Evolutionary conservation across 257 asterid genomes (phyloP).

Genomic region (Verbena officinalis): DNA sequence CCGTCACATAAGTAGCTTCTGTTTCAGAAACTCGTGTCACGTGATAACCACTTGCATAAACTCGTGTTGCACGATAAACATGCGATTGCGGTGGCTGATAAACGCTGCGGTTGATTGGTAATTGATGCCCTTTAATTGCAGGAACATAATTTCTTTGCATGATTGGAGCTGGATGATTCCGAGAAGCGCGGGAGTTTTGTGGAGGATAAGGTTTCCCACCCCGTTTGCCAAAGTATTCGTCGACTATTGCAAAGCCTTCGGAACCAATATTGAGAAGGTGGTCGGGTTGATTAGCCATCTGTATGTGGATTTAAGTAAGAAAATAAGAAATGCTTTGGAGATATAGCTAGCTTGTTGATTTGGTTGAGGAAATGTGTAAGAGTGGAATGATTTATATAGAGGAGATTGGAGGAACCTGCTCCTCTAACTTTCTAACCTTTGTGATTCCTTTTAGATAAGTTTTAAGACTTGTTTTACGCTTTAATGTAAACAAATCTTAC

Average conservation of each 20-base stretch:
- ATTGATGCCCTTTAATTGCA: conserved; percentile 18
- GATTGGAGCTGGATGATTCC: background rate
- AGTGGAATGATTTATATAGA: conserved; percentile 22
- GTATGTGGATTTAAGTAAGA: background rate
- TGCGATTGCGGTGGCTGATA: conserved; percentile 31
- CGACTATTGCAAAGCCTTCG: conserved; percentile 42
- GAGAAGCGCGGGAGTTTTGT: conserved; percentile 20
- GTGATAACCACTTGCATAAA: too few species aligned
- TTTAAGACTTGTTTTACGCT: background rate
- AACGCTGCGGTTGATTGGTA: background rate
- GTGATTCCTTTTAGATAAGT: conserved; percentile 21
- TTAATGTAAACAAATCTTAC: too few species aligned
- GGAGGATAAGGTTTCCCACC: conserved; percentile 16
- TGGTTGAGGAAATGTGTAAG: conserved; percentile 6
- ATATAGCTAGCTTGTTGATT: too few species aligned
- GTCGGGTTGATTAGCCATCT: conserved; percentile 24
- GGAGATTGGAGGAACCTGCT: background rate
- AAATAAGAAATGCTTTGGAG: background rate
- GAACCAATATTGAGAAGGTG: conserved; percentile 40
- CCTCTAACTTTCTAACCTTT: background rate
- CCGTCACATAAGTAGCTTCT: too few species aligned
- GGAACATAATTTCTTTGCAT: background rate
- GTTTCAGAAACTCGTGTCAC: too few species aligned
- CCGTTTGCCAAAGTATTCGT: conserved; percentile 26
- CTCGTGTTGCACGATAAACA: conserved; percentile 12